A percentile compares a stretch with the other conserved stretches of the same genome.
Evolutionary conservation across 176 grass and related monocot genomes (phyloP).

Genomic region (Triticum urartu): DNA sequence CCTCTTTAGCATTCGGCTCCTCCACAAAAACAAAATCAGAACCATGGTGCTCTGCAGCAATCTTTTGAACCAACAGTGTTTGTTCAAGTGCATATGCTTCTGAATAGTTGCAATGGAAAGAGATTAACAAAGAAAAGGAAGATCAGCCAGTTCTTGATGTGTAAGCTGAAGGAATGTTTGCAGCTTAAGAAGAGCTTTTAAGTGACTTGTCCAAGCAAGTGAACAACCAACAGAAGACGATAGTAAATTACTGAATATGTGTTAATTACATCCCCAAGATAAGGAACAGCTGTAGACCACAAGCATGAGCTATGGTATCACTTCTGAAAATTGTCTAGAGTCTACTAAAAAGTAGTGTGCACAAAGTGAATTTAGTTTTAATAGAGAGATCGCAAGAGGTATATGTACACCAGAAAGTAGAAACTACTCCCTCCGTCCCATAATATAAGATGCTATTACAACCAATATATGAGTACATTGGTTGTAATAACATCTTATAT

Average conservation of each 20-base stretch:
- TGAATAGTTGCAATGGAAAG: constrained; percentile 37
- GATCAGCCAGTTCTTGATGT: not conserved
- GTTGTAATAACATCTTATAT: too few relatives aligned
- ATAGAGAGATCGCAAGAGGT: constrained; percentile 3
- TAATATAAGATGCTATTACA: too few relatives aligned
- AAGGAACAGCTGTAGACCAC: not conserved
- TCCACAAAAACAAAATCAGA: constrained; percentile 95
- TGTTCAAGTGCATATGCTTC: constrained; percentile 97
- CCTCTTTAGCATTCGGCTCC: constrained; percentile 65
- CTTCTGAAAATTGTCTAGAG: too few relatives aligned
- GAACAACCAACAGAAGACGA: not conserved
- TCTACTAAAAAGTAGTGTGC: not conserved
- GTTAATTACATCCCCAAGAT: constrained; percentile 15
- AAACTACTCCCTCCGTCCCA: not conserved
- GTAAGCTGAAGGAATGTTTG: constrained; percentile 5
- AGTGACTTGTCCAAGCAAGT: not conserved
- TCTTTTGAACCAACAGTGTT: constrained; percentile 88
- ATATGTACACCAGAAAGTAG: not conserved
- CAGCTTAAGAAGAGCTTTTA: constrained; percentile 12
- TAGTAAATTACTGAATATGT: not conserved
- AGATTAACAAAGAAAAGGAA: constrained; percentile 17
- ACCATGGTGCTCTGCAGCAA: constrained; percentile 78
- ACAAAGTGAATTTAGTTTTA: constrained; percentile 4
- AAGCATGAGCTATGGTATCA: not conserved
- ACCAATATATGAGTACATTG: too few relatives aligned